Evolutionary conservation across 164 flowering plant genomes (phyloP).

Genomic region (Kingdonia uniflora): DNA sequence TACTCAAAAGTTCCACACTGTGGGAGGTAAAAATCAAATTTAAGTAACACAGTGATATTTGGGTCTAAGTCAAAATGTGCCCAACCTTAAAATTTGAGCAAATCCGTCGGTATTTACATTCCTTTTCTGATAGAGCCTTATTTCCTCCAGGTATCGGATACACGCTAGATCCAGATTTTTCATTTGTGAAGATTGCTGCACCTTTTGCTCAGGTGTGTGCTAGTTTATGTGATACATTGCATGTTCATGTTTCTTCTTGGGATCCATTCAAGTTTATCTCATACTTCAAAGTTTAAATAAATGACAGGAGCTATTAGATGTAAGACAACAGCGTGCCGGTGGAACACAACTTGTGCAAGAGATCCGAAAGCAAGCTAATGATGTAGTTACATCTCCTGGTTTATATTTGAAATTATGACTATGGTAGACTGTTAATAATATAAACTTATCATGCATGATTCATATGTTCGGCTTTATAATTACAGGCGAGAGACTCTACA

Average conservation of each 20-base stretch:
- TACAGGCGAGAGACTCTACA: slow-evolving; percentile 73
- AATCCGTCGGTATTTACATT: too few relatives aligned
- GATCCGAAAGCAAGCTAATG: slow-evolving; percentile 74
- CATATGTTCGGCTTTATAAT: not conserved
- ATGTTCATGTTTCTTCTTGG: not conserved
- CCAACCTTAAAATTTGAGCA: too few relatives aligned
- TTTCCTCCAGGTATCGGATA: slow-evolving; percentile 66
- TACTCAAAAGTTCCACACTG: too few relatives aligned
- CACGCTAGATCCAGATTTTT: slow-evolving; percentile 70
- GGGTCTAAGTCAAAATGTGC: too few relatives aligned
- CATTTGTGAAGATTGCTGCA: slow-evolving; percentile 82
- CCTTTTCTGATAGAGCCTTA: slow-evolving; percentile 7
- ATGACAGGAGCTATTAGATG: slow-evolving; percentile 70
- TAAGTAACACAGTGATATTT: too few relatives aligned
- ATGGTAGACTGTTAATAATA: not conserved
- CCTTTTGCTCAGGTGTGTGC: slow-evolving; percentile 80
- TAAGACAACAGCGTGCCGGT: slow-evolving; percentile 36
- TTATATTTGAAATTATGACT: not conserved
- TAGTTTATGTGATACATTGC: not conserved
- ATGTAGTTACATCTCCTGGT: slow-evolving; percentile 34
- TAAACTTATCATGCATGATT: not conserved
- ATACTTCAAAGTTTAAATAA: slow-evolving; percentile 1
- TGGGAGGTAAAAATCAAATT: too few relatives aligned
- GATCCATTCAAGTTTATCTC: not conserved
- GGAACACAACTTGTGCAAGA: slow-evolving; percentile 68